Conservation (phyloP, 495 filamentous ascomycete genomes). For the Apodospora peruviana region DNA sequence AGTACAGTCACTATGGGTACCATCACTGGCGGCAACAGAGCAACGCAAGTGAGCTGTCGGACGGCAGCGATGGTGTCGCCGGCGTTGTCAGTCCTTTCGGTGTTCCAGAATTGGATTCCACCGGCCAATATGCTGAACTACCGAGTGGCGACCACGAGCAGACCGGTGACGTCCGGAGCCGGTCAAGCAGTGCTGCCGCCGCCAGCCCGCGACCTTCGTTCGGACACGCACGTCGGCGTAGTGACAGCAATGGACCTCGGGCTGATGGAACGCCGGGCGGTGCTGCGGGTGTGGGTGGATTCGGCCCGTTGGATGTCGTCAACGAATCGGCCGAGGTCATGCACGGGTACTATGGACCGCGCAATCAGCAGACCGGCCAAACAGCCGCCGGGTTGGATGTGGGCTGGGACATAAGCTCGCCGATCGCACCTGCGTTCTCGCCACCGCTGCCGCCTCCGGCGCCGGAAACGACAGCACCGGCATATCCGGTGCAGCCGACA, state of each 20-base stretch:
- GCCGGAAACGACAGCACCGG: neutral
- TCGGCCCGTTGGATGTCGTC: slow-evolving; percentile 22
- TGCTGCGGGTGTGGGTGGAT: neutral
- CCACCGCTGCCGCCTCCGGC: neutral
- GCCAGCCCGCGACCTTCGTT: slow-evolving; percentile 9
- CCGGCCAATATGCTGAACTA: slow-evolving; percentile 15
- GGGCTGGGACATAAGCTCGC: slow-evolving; percentile 12
- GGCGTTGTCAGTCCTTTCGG: slow-evolving; percentile 10
- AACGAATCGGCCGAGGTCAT: slow-evolving; percentile 25
- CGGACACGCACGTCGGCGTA: slow-evolving; percentile 9
- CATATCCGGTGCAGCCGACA: neutral
- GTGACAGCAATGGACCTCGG: slow-evolving; percentile 10
- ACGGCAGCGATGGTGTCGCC: slow-evolving; percentile 23
- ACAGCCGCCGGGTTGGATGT: slow-evolving; percentile 20
- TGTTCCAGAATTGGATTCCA: slow-evolving; percentile 24
- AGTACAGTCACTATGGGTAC: slow-evolving; percentile 9
- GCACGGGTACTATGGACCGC: slow-evolving; percentile 32
- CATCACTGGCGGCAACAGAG: slow-evolving; percentile 31
- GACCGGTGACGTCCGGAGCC: slow-evolving; percentile 14
- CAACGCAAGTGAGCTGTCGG: slow-evolving; percentile 35
- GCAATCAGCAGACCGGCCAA: slow-evolving; percentile 24
- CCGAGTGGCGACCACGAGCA: slow-evolving; percentile 8
- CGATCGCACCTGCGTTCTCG: neutral
- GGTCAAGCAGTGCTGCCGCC: slow-evolving; percentile 8
- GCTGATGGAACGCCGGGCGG: neutral